Base-by-base conservation (phyloP, 345 rosid genomes). In the Physaria fendleri region DNA sequence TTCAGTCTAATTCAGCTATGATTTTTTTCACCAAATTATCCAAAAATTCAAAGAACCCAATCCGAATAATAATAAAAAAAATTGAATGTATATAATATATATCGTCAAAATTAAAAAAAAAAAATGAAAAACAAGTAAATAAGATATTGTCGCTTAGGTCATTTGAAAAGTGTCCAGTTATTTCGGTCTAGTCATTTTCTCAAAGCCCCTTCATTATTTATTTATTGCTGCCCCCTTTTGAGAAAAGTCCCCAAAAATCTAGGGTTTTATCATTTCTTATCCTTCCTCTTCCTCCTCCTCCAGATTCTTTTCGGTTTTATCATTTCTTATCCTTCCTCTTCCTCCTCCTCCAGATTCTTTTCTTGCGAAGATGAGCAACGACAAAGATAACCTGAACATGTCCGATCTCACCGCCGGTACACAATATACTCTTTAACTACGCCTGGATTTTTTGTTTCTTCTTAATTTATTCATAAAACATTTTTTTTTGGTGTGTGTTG, bases 371-470 rank as follows among this genome's bases (percentile, higher is more conserved):
- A 85, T 89, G 99, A 81, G 86, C 76, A 75, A 48, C 69, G 82
- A 81, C 57, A 84, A 81, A 44, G 85, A 72, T 39, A 81, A 34
- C 76, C 66, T 93, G 76, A 76, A 40, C 73, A 72, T 89, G 81
- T 16, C 81, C 39, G 99, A 77, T 85, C 95, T 93, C 76, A 53
- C 68, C 43, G 77, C 85, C 4, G 87, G 99, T 93, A 66, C n/a
- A 41, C 7, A 0, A 0, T 24, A 7, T 18, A 32, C 7, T 58
- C 21, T 18, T 2, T 29, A 12, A 13, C 12, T 14, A 40, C 6
- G 0, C 42, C 0, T 13, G 35, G 4, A 1, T 39, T 39, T 34
- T 14, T 17, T 42, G 6, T 29, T 28, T n/a, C n/a, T 28, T 5
- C 5, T 44, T 2, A 13, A 4, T 49, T 20, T 33, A 1, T 56